Evolutionary conservation across 2,329 filamentous ascomycete genomes (phyloP), one percentile per base, ranked within the genome.

Genomic region (Apiospora aurea): DNA sequence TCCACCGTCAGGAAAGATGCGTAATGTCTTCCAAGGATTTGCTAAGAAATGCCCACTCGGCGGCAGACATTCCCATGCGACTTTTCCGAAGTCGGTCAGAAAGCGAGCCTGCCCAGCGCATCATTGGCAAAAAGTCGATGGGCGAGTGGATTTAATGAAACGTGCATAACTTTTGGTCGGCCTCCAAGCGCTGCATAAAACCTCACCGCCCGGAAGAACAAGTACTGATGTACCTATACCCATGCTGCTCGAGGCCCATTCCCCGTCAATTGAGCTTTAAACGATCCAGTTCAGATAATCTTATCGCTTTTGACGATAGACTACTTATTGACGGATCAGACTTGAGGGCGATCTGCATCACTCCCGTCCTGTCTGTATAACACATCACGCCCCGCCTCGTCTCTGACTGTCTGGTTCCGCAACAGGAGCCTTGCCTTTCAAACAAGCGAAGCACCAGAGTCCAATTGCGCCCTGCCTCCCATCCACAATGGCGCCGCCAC

Each of bases 1-100:
- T 61, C 57, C 57, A 64, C 57, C 24, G 57, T 14, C 57, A 41
- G 34, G 34, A 41, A 64, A 64, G 18, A 41, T 64, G 57, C 21
- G 57, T 64, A 64, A 64, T 41, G 18, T 5, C 66, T 68, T 46
- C 14, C 38, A 44, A 29, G 13, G n/a, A 18, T 67, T 11, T 16
- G 41, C 14, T 26, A 6, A 14, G n/a, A 69, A 11, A 46, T 51
- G 26, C 26, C 46, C 67, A 51, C 67, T 49, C 38, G 5, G 29
- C 43, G 24, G 67, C 43, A 49, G 26, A 29, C 16, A 69, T 69
- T 69, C 26, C 67, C 46, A 69, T 69, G 41, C 46, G 67, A 11
- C 67, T 49, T 53, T 67, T n/a, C 46, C 67, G 44, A 51, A 38
- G 49, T 51, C 67, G 67, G 67, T 67, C 64, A 44, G 21, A 26